Base-by-base conservation (phyloP, 192 early-diverging fungal species). In the Backusella australiensis region DNA sequence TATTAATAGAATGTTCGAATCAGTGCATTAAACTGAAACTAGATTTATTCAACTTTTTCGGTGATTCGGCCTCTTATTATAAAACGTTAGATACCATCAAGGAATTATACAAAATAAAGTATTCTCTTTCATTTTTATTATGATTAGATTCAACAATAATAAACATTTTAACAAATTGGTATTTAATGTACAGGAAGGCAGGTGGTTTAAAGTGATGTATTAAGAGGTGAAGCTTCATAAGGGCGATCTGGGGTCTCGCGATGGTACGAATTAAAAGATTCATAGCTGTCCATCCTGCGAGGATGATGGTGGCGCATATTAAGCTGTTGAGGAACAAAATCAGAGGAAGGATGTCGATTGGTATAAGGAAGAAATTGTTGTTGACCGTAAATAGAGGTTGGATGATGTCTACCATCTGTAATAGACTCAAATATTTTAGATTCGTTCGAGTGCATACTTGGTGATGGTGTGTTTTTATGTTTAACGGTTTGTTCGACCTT, bases 311-410 rank as follows among this genome's bases (percentile, higher is more conserved):
- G 21, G 6, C 70, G 39, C 70, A 71, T 71, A 68, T 68, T 68
- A 34, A 69, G 52, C 21, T 23, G 39, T n/a, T 67, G 63, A 21
- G 78, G 63, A 41, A 52, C 26, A 69, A 68, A 79, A 56, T 79
- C 78, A 29, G 78, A 79, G 5, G 72, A 75, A 65, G 76, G 76
- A 23, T 77, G 76, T 15, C 42, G 76, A 23, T 77, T 77, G 26
- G 69, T 23, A 65, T 77, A 77, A 42, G 76, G 76, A 19, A 77
- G 52, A 38, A 69, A 79, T 32, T 79, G 78, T 59, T 79, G 78
- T 42, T 74, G 73, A 19, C 73, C 34, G 38, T 79, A 79, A 26
- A 79, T 79, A 36, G 72, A 75, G 6, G 73, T 79, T 2, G 78
- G 75, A 34, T 32, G 75, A 1, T 69, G 67, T 26, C 67, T 66